Evolutionary conservation across 495 filamentous ascomycete genomes (phyloP).

Genomic region (Penicillium egyptiacum): DNA sequence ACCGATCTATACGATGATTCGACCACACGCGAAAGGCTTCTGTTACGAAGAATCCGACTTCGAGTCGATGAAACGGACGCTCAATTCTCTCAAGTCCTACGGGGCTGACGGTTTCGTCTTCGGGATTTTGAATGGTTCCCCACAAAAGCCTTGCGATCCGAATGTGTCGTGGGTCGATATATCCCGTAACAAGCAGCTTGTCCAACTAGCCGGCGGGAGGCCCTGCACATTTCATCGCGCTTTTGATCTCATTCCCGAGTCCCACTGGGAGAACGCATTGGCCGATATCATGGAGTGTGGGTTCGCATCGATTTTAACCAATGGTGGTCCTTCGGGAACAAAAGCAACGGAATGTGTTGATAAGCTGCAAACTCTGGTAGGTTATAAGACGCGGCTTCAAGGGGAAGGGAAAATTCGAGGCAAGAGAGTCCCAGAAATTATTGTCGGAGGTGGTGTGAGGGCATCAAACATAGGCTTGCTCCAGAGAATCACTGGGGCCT

Average conservation of each 20-base stretch:
- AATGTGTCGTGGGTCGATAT: slow-evolving; percentile 32
- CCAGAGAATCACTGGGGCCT: slow-evolving; percentile 23
- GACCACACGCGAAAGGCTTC: slow-evolving; percentile 45
- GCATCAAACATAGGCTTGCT: slow-evolving; percentile 34
- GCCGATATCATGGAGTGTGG: slow-evolving; percentile 40
- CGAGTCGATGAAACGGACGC: slow-evolving; percentile 39
- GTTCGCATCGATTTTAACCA: slow-evolving; percentile 49
- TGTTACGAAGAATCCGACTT: slow-evolving; percentile 40
- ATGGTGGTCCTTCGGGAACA: slow-evolving; percentile 37
- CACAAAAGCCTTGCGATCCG: not conserved
- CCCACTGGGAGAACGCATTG: slow-evolving; percentile 28
- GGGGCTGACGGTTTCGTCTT: slow-evolving; percentile 55
- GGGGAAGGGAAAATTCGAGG: too few species aligned
- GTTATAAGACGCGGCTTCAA: not conserved
- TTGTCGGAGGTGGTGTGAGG: slow-evolving; percentile 45
- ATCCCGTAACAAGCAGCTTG: slow-evolving; percentile 37
- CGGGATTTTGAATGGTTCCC: slow-evolving; percentile 35
- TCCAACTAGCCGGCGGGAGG: slow-evolving; percentile 36
- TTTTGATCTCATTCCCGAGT: slow-evolving; percentile 44
- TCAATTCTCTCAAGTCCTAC: slow-evolving; percentile 30
- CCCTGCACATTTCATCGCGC: slow-evolving; percentile 58
- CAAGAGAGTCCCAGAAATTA: slow-evolving; percentile 20
- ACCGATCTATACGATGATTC: slow-evolving; percentile 53
- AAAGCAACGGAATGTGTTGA: slow-evolving; percentile 23
- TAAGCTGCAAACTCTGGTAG: slow-evolving; percentile 12